Percentiles rank a stretch among this genome's conserved stretches.
These are phyloP conservation scores for Kwoniella sp. DNA, from an alignment of 768 basidiomycete species.

Conservation along the genomic window DNA sequence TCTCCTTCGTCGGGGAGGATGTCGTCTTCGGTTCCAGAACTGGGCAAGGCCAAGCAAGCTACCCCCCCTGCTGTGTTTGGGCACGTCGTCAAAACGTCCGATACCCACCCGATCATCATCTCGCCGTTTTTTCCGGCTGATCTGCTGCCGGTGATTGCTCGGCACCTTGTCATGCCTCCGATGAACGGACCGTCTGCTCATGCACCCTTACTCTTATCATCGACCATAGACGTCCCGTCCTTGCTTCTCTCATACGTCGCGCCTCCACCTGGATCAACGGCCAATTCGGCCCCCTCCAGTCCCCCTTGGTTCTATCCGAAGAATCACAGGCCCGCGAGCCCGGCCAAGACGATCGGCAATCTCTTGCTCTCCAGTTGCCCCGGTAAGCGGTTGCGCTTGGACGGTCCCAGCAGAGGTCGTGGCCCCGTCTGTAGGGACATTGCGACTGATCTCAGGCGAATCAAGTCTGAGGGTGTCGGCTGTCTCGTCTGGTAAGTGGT, in stretches of 20 bases:
- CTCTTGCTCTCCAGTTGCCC: constrained; percentile 85
- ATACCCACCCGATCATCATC: constrained; percentile 77
- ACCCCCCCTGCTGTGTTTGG: constrained; percentile 30
- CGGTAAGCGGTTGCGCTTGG: constrained; percentile 72
- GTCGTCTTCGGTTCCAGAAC: constrained; percentile 22
- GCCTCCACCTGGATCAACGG: not conserved
- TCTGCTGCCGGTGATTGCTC: constrained; percentile 55
- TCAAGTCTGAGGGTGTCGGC: constrained; percentile 65
- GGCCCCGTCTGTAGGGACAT: constrained; percentile 79
- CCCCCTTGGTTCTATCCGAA: not conserved
- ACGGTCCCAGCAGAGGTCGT: constrained; percentile 72
- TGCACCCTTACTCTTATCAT: constrained; percentile 16
- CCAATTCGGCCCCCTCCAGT: constrained; percentile 2
- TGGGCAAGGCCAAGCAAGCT: constrained; percentile 1
- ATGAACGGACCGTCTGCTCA: constrained; percentile 7
- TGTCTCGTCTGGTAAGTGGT: constrained; percentile 72
- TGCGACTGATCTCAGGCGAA: constrained; percentile 67
- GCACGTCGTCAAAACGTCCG: constrained; percentile 61
- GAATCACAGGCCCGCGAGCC: not conserved
- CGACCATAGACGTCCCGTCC: constrained; percentile 32
- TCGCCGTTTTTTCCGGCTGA: constrained; percentile 64
- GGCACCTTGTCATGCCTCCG: constrained; percentile 27
- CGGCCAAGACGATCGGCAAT: constrained; percentile 64
- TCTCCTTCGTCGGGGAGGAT: not conserved
- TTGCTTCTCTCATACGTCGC: constrained; percentile 22